Percentiles rank a stretch among this genome's conserved stretches.
Evolutionary conservation across 441 rosid species (phyloP).

Genomic region (Aquilaria agallochum): DNA sequence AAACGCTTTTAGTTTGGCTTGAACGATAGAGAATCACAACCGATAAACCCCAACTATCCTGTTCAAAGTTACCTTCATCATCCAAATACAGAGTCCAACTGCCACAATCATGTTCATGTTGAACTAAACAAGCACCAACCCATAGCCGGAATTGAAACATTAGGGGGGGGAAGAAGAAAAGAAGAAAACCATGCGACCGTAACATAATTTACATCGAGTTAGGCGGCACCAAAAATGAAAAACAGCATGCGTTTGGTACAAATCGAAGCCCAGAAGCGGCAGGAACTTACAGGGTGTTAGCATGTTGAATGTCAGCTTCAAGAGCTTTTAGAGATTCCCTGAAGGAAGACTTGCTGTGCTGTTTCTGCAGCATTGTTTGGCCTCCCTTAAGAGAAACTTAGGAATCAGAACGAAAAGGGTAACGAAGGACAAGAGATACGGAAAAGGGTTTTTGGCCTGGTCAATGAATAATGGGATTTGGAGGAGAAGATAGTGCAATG

Average conservation of each 20-base stretch:
- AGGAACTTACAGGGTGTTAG: slow-evolving; percentile 57
- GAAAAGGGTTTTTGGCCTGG: slow-evolving; percentile 7
- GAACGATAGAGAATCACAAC: no score
- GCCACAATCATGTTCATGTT: slow-evolving; percentile 3
- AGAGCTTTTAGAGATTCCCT: slow-evolving; percentile 71
- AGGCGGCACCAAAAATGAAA: background rate
- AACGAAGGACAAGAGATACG: slow-evolving; percentile 14
- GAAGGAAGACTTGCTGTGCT: slow-evolving; percentile 40
- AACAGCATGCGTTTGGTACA: background rate
- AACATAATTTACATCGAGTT: background rate
- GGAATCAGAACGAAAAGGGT: background rate
- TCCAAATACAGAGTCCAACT: background rate
- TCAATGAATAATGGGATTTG: slow-evolving; percentile 18
- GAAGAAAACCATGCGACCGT: background rate
- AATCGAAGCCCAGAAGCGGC: background rate
- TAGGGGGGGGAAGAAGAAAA: slow-evolving; percentile 2
- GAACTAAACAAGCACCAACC: slow-evolving; percentile 3
- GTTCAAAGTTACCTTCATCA: no score
- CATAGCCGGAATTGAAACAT: background rate
- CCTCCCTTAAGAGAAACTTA: slow-evolving; percentile 4
- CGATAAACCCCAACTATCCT: no score
- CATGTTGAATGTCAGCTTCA: slow-evolving; percentile 77
- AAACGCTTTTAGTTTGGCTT: no score
- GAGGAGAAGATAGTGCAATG: slow-evolving; percentile 9
- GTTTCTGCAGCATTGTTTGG: slow-evolving; percentile 50